Percentiles rank a stretch among this genome's conserved stretches.
phyloP scores from a whole-genome alignment of 2,329 filamentous ascomycete genomes.

The Trichothecium sympodiale region DNA sequence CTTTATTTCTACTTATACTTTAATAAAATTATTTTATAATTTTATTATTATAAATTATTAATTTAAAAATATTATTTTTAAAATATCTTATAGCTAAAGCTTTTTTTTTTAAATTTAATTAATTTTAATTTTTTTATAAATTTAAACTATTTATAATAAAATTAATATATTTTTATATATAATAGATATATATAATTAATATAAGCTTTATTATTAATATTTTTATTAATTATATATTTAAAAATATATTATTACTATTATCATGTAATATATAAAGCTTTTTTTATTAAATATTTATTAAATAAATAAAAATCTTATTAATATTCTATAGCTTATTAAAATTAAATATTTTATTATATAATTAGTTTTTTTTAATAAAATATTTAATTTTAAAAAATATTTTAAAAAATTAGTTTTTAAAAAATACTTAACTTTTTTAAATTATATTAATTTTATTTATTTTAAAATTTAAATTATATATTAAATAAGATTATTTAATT shows the following conservation, averaged over 20 bases:
- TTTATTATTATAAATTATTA: no score
- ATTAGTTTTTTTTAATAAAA: not conserved
- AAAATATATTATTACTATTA: not conserved
- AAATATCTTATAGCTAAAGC: no score
- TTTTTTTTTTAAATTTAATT: no score
- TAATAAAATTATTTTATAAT: no score
- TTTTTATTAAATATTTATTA: not conserved
- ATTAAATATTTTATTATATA: not conserved
- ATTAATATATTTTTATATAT: no score
- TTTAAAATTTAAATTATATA: not conserved
- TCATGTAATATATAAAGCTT: no score
- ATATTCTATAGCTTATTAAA: not conserved
- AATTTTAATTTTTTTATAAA: no score
- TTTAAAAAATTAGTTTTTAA: not conserved
- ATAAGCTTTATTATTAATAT: no score
- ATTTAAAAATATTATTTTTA: no score
- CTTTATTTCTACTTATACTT: no score
- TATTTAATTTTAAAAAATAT: not conserved
- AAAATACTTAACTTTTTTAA: not conserved
- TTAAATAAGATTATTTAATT: not conserved
- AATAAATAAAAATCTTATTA: not conserved
- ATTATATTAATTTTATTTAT: not conserved
- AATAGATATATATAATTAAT: no score
- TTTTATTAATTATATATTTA: not conserved
- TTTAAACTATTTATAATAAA: no score